Conservation (phyloP, 2,329 filamentous ascomycete genomes). For the Arachnomyces sp. region DNA sequence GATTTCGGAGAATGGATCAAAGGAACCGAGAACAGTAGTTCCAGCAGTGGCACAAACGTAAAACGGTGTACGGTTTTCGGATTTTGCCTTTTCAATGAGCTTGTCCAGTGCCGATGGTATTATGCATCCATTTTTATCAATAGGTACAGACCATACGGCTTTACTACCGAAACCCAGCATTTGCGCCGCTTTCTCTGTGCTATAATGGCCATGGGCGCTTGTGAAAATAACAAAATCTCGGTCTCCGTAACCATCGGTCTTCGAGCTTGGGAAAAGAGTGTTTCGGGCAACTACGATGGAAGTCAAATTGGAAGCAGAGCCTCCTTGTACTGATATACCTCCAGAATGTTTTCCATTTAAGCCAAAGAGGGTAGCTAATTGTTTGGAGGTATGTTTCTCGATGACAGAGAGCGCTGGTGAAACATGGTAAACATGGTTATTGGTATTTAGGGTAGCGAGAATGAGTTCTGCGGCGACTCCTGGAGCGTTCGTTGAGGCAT, state of each 20-base stretch:
- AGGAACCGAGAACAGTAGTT: slow-evolving; percentile 86
- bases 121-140: slow-evolving; percentile 69
- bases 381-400: slow-evolving; percentile 71
- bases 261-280: slow-evolving; percentile 71
- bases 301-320: slow-evolving; percentile 75
- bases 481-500: slow-evolving; percentile 80
- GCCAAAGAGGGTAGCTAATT: slow-evolving; percentile 70
- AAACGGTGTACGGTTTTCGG: slow-evolving; percentile 69
- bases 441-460: slow-evolving; percentile 82
- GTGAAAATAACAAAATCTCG: slow-evolving; percentile 76
- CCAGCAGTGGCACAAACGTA: slow-evolving; percentile 95
- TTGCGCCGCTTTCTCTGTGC: slow-evolving; percentile 87
- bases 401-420: slow-evolving; percentile 81
- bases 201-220: slow-evolving; percentile 85
- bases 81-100: slow-evolving; percentile 54
- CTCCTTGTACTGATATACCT: slow-evolving; percentile 71
- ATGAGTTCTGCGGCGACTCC: slow-evolving; percentile 80
- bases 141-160: slow-evolving; percentile 65
- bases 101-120: slow-evolving; percentile 56
- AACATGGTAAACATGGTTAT: slow-evolving; percentile 88
- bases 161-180: slow-evolving; percentile 74
- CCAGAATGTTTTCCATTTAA: slow-evolving; percentile 61
- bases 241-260: slow-evolving; percentile 59
- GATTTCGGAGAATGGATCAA: slow-evolving; percentile 69
- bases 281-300: slow-evolving; percentile 85